Evolutionary conservation across 495 filamentous ascomycete species (phyloP).

Genomic region (Neurospora sp.): DNA sequence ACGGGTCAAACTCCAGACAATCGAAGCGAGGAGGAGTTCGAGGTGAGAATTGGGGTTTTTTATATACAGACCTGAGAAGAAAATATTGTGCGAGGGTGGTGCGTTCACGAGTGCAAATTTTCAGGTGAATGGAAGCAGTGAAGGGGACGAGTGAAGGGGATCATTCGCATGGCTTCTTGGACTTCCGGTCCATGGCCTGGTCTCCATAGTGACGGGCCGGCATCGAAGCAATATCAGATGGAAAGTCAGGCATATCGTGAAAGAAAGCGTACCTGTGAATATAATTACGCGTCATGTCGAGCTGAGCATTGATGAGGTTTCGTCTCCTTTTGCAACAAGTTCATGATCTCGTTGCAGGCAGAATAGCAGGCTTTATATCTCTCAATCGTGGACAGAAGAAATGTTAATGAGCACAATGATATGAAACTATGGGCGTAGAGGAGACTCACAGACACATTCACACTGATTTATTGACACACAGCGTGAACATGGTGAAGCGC

Average conservation of each 20-base stretch:
- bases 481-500: background rate
- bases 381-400: background rate
- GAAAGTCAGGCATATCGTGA: background rate
- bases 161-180: background rate
- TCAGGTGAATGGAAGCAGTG: background rate
- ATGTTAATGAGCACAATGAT: background rate
- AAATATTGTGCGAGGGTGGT: background rate
- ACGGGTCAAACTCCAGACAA: background rate
- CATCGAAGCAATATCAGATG: background rate
- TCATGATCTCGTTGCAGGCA: fast-evolving
- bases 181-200: background rate
- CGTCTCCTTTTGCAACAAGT: background rate
- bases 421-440: background rate
- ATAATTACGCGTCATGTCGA: background rate
- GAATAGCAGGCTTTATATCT: background rate
- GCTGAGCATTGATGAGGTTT: background rate
- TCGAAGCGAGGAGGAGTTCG: background rate
- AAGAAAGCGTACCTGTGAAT: fast-evolving
- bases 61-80: background rate
- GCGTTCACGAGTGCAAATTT: background rate
- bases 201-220: background rate
- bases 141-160: background rate
- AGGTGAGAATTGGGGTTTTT: background rate
- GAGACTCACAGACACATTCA: background rate
- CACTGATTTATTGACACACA: background rate